Percentiles rank a stretch among this genome's conserved stretches.
phyloP scores from a whole-genome alignment of 148 eudicot genomes.

The Limonium bicolor region DNA sequence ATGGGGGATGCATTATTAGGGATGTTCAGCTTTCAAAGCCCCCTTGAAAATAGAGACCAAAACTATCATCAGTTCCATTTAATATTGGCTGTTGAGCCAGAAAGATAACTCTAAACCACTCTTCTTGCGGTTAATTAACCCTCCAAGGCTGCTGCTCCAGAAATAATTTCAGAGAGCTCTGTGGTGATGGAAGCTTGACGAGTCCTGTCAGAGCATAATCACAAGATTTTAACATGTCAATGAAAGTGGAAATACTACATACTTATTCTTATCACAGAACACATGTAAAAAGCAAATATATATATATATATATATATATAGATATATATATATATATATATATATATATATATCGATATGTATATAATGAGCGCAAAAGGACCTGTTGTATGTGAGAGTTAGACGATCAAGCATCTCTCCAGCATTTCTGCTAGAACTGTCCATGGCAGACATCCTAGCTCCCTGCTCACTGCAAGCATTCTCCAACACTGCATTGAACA shows the following conservation, averaged over 20 bases:
- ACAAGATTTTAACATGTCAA: background rate
- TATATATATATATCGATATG: too few relatives aligned
- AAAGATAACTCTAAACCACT: too few relatives aligned
- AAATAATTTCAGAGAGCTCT: slow-evolving; percentile 4
- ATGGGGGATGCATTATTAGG: too few relatives aligned
- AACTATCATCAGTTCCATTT: too few relatives aligned
- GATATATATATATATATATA: background rate
- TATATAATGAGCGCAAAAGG: too few relatives aligned
- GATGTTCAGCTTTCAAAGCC: too few relatives aligned
- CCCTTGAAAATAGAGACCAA: too few relatives aligned
- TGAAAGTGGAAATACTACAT: background rate
- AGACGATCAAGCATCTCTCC: slow-evolving; percentile 16
- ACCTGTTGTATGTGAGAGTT: slow-evolving; percentile 6
- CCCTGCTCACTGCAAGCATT: slow-evolving; percentile 63
- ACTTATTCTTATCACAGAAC: too few relatives aligned
- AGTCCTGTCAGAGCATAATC: background rate
- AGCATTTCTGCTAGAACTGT: slow-evolving; percentile 52
- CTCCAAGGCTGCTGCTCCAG: slow-evolving; percentile 5
- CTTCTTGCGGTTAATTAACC: too few relatives aligned
- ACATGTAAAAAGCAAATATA: too few relatives aligned
- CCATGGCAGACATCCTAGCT: slow-evolving; percentile 64
- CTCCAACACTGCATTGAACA: slow-evolving; percentile 28
- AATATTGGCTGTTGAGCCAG: too few relatives aligned
- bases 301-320: background rate
- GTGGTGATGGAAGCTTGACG: slow-evolving; percentile 8